Evolutionary conservation across 208 protist species (phyloP).

Genomic region (Angomonas deanei): DNA sequence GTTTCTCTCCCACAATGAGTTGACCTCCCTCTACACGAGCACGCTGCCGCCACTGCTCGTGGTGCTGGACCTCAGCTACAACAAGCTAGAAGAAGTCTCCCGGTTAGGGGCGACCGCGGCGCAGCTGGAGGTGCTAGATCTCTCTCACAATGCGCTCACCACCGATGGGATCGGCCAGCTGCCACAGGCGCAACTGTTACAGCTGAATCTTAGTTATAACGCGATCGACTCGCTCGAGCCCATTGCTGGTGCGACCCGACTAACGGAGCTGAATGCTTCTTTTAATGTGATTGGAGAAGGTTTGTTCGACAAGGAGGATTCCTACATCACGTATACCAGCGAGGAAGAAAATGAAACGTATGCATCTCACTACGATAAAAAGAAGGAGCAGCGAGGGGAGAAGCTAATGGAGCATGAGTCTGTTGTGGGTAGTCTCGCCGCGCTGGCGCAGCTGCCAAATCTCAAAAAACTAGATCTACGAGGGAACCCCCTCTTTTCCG

Average conservation of each 20-base stretch:
- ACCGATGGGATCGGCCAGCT: slow-evolving; percentile 17
- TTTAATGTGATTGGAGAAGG: slow-evolving; percentile 27
- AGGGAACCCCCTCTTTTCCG: slow-evolving; percentile 38
- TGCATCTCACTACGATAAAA: too few species aligned
- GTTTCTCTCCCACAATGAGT: slow-evolving; percentile 66
- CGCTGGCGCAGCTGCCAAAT: slow-evolving; percentile 25
- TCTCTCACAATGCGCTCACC: slow-evolving; percentile 55
- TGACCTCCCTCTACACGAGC: slow-evolving; percentile 26
- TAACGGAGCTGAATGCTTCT: slow-evolving; percentile 40
- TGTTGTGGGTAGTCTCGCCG: slow-evolving; percentile 10
- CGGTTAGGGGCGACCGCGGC: slow-evolving; percentile 21
- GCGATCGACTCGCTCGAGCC: slow-evolving; percentile 34
- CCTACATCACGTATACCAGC: too few species aligned
- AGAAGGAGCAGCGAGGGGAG: slow-evolving; percentile 11
- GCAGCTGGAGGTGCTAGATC: slow-evolving; percentile 49
- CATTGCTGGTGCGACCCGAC: slow-evolving; percentile 23
- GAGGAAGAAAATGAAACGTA: too few species aligned
- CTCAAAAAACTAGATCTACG: slow-evolving; percentile 57
- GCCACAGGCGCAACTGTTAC: slow-evolving; percentile 30
- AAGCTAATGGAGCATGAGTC: not conserved
- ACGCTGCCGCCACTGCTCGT: slow-evolving; percentile 38
- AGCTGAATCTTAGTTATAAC: slow-evolving; percentile 41
- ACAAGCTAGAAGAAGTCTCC: slow-evolving; percentile 34
- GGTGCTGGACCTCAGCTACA: slow-evolving; percentile 50
- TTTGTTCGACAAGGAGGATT: too few species aligned